These are phyloP conservation scores for Crotalaria pallida DNA, from an alignment of 306 rosid species.

Conservation along the genomic window DNA sequence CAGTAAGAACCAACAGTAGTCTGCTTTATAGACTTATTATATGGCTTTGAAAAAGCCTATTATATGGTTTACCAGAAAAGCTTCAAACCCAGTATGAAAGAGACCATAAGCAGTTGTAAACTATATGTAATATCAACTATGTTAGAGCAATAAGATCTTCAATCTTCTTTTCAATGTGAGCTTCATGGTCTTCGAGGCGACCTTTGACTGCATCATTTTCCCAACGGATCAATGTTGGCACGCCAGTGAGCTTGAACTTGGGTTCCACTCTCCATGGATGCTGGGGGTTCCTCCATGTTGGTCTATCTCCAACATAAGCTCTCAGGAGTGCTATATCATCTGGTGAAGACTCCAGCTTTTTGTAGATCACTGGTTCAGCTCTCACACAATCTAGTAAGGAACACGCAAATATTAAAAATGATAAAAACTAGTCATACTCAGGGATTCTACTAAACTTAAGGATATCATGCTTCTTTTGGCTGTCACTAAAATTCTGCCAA, in stretches of 20 bases:
- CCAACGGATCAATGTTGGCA: slow-evolving; percentile 76
- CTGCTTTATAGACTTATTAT: background rate
- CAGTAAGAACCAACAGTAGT: background rate
- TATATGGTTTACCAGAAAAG: slow-evolving; percentile 1
- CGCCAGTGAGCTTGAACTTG: slow-evolving; percentile 71
- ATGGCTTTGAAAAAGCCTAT: no score
- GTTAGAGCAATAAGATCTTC: slow-evolving; percentile 45
- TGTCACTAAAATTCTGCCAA: background rate
- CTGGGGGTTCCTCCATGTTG: slow-evolving; percentile 82
- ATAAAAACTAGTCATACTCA: slow-evolving; percentile 3
- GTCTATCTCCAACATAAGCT: slow-evolving; percentile 81
- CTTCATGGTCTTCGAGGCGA: slow-evolving; percentile 85
- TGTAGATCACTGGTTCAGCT: slow-evolving; percentile 83
- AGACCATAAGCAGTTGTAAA: slow-evolving; percentile 1
- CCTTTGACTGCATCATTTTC: slow-evolving; percentile 55
- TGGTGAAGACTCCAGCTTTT: slow-evolving; percentile 57
- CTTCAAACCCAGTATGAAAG: background rate
- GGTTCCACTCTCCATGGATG: slow-evolving; percentile 84
- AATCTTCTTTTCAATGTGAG: slow-evolving; percentile 68
- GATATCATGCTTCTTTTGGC: background rate
- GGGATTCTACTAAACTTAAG: background rate
- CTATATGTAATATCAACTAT: background rate
- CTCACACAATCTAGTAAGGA: slow-evolving; percentile 67
- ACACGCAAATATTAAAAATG: background rate
- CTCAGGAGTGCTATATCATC: slow-evolving; percentile 61